Evolutionary conservation across 2,329 filamentous ascomycete genomes (phyloP).

Genomic region (Bipolaris sorokiniana): DNA sequence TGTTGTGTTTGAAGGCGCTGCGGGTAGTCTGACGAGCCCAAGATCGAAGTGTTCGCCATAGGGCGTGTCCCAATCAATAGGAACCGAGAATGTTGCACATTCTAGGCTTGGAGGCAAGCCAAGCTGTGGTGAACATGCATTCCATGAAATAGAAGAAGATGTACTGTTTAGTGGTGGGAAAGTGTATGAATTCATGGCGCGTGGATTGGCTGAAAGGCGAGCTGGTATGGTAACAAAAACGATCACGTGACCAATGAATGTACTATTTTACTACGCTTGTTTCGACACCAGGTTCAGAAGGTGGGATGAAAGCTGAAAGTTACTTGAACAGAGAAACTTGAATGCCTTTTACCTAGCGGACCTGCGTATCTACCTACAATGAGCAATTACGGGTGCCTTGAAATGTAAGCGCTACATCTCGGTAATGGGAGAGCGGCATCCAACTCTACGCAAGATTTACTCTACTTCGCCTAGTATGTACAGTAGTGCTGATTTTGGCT

Average conservation of each 20-base stretch:
- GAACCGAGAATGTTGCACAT: constrained; percentile 35
- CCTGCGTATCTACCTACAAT: constrained; percentile 1
- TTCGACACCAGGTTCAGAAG: not conserved
- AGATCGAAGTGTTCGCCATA: constrained; percentile 37
- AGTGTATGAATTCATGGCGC: not conserved
- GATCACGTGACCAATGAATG: not conserved
- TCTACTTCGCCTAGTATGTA: not conserved
- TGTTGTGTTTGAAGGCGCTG: constrained; percentile 17
- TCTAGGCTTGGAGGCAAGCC: constrained; percentile 13
- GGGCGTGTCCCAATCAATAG: constrained; percentile 43
- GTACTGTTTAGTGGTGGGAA: constrained; percentile 8
- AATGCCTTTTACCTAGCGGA: not conserved
- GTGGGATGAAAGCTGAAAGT: not conserved
- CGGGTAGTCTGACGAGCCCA: constrained; percentile 32
- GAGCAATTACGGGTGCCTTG: not conserved
- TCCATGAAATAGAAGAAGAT: constrained; percentile 1
- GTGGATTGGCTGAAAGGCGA: not conserved
- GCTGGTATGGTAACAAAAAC: not conserved
- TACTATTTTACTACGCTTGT: not conserved
- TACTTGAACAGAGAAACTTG: not conserved
- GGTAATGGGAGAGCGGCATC: not conserved
- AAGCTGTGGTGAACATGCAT: constrained; percentile 7
- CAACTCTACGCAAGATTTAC: not conserved
- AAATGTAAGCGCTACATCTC: not conserved
- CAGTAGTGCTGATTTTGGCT: constrained; percentile 4